phyloP scores from a whole-genome alignment of 2,329 filamentous ascomycete genomes.

The Talaromyces pinophilus region DNA sequence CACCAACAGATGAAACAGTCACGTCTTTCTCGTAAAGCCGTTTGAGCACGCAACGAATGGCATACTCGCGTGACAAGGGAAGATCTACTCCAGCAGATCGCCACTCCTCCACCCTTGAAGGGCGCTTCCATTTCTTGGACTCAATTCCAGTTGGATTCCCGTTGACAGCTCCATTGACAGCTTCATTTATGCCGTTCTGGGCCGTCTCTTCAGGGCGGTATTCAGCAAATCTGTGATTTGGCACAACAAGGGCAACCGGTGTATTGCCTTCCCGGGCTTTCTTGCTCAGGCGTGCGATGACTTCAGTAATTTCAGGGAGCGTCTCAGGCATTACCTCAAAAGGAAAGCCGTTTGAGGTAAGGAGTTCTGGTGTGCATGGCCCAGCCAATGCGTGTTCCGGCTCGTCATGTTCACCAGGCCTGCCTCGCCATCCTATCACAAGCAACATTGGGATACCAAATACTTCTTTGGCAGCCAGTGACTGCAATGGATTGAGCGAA shows the following conservation, averaged over 20 bases:
- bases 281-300: background rate
- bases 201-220: background rate
- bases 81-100: background rate
- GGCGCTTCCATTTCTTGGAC: background rate
- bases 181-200: background rate
- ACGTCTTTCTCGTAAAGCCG: background rate
- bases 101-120: background rate
- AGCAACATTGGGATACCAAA: background rate
- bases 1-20: constrained; percentile 13
- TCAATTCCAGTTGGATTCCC: background rate
- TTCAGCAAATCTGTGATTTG: background rate
- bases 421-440: background rate
- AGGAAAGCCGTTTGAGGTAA: background rate
- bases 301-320: background rate
- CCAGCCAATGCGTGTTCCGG: background rate
- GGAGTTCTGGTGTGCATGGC: background rate
- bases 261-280: background rate
- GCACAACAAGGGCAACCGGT: background rate
- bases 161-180: background rate
- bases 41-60: background rate
- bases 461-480: background rate
- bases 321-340: background rate
- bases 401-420: background rate
- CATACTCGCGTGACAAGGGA: background rate
- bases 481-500: background rate